phyloP scores from a whole-genome alignment of 768 basidiomycete species.

The Suillus clintonianus region DNA sequence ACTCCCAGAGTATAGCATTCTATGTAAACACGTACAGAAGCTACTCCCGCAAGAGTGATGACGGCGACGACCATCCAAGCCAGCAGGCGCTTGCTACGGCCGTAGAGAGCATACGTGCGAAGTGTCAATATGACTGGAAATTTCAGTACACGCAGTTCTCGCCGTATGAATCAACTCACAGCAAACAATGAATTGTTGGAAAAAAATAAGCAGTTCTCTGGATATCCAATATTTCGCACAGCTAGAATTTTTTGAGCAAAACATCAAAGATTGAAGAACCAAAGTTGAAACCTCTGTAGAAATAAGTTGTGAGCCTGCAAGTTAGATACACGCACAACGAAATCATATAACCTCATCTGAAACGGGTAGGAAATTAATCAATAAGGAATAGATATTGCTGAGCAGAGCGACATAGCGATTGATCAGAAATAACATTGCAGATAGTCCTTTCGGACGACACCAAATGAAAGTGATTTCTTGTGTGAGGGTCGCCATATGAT shows the following conservation, averaged over 20 bases:
- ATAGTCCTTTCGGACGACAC: constrained; percentile 39
- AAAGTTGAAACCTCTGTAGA: constrained; percentile 4
- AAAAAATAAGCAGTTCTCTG: constrained; percentile 43
- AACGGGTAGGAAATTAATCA: constrained; percentile 28
- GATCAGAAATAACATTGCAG: constrained; percentile 47
- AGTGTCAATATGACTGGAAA: constrained; percentile 43
- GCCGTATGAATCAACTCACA: constrained; percentile 33
- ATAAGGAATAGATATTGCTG: constrained; percentile 34
- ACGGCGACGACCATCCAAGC: constrained; percentile 35
- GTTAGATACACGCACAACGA: not conserved
- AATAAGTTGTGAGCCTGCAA: not conserved
- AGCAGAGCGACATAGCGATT: constrained; percentile 52
- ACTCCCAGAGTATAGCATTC: not conserved
- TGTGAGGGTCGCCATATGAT: constrained; percentile 29
- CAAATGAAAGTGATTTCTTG: constrained; percentile 47
- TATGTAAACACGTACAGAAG: constrained; percentile 35
- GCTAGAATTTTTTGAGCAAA: constrained; percentile 23
- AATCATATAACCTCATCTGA: not conserved
- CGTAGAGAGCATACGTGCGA: constrained; percentile 55
- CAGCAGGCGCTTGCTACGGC: constrained; percentile 38
- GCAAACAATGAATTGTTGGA: constrained; percentile 48
- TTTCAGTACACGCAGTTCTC: not conserved
- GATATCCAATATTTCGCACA: constrained; percentile 41
- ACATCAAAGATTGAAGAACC: not conserved
- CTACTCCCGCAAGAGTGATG: constrained; percentile 29